These are phyloP conservation scores for Paralagenidium karlingii DNA, from an alignment of 352 stramenopile species.

Conservation along the genomic window DNA sequence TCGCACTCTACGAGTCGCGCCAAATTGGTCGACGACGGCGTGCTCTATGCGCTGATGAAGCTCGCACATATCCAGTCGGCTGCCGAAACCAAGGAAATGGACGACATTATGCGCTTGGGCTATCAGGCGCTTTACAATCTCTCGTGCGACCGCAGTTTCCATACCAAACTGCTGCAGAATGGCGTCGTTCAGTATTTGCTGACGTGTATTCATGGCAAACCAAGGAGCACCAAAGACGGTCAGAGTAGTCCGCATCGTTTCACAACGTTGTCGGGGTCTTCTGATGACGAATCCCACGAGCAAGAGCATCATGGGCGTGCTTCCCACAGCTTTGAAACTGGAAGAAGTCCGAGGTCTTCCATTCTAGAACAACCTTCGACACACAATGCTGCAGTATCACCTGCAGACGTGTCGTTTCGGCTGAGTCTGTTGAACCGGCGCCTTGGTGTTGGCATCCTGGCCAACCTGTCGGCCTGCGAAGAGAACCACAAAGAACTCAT, in stretches of 20 bases:
- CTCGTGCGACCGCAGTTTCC: conserved; percentile 51
- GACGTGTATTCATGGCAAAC: conserved; percentile 21
- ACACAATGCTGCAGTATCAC: no score
- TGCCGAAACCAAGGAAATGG: conserved; percentile 10
- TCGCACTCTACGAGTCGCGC: conserved; percentile 34
- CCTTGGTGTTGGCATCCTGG: conserved; percentile 54
- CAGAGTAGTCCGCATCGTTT: conserved; percentile 1
- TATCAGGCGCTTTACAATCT: conserved; percentile 69
- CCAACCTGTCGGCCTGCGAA: conserved; percentile 61
- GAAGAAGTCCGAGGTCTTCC: not conserved
- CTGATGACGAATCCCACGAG: no score
- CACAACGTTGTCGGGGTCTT: conserved; percentile 5
- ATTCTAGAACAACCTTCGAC: not conserved
- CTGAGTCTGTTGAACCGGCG: conserved; percentile 31
- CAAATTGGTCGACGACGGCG: conserved; percentile 57
- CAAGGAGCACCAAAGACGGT: conserved; percentile 1
- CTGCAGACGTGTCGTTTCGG: not conserved
- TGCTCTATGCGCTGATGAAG: conserved; percentile 73
- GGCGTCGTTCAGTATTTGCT: conserved; percentile 59
- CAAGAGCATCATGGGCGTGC: no score
- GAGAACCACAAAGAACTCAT: conserved; percentile 77
- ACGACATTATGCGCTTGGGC: conserved; percentile 56
- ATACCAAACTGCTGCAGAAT: conserved; percentile 54
- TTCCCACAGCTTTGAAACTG: no score
- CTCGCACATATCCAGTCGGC: conserved; percentile 31